phyloP scores from a whole-genome alignment of 1,139 yeast genomes.

The Yueomyces sp. region DNA sequence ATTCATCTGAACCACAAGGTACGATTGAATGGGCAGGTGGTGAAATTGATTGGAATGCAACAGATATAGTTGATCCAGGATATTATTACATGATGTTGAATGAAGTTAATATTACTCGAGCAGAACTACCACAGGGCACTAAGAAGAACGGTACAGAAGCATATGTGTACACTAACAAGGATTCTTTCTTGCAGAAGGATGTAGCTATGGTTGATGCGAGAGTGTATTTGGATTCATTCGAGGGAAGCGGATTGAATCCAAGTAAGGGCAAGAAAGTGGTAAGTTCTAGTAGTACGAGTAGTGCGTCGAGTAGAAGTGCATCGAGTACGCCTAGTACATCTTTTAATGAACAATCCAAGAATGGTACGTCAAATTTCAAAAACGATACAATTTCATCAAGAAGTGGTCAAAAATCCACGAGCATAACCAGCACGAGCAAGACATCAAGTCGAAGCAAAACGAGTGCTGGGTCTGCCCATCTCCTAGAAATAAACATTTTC shows the following conservation, averaged over 20 bases:
- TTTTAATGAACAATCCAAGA: too few species aligned
- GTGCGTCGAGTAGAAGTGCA: too few species aligned
- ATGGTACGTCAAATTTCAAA: too few species aligned
- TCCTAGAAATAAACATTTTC: too few species aligned
- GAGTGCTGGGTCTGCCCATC: too few species aligned
- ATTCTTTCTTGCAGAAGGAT: constrained; percentile 32
- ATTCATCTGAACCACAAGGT: constrained; percentile 49
- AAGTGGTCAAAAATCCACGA: too few species aligned
- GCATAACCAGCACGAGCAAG: too few species aligned
- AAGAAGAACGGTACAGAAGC: constrained; percentile 38
- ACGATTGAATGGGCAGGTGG: constrained; percentile 95
- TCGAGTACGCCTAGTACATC: too few species aligned
- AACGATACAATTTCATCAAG: too few species aligned
- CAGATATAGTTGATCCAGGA: constrained; percentile 61
- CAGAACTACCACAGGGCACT: constrained; percentile 51
- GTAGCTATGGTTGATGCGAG: constrained; percentile 48
- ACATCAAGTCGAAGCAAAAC: too few species aligned
- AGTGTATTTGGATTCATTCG: constrained; percentile 45
- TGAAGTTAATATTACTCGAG: constrained; percentile 49
- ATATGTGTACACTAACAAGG: constrained; percentile 41
- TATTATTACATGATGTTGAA: constrained; percentile 61
- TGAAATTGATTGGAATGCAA: constrained; percentile 65
- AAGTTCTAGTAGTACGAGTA: not conserved
- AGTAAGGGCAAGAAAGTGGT: constrained; percentile 17
- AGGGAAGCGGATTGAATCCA: constrained; percentile 57